Conservation (phyloP, 345 rosid genomes). For the Melaleuca alternifolia region DNA sequence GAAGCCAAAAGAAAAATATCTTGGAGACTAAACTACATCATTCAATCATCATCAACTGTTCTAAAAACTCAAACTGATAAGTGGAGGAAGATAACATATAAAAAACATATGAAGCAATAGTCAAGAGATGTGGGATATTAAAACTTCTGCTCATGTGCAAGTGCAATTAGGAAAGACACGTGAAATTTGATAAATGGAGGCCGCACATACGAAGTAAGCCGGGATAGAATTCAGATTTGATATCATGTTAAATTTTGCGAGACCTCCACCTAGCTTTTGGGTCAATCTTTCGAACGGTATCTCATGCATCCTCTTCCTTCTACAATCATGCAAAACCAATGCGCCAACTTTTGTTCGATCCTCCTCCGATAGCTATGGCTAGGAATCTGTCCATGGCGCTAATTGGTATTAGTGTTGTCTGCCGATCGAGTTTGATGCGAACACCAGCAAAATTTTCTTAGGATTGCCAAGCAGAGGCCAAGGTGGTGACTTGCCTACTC, state of each 20-base stretch:
- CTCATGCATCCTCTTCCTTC: too few species aligned
- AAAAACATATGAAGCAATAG: not conserved
- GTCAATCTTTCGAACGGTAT: accelerated
- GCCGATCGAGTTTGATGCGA: not conserved
- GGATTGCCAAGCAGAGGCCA: not conserved
- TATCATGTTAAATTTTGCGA: not conserved
- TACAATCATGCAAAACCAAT: not conserved
- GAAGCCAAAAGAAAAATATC: not conserved
- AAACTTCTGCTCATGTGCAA: accelerated
- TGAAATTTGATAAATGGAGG: not conserved
- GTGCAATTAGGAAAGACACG: not conserved
- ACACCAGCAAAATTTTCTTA: not conserved
- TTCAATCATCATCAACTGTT: accelerated
- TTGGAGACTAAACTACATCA: accelerated
- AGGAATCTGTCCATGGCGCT: not conserved
- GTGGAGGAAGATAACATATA: not conserved
- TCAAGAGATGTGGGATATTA: not conserved
- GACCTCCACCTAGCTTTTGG: accelerated
- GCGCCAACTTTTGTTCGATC: not conserved
- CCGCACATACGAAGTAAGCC: accelerated
- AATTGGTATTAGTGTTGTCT: not conserved
- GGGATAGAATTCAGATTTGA: too few species aligned
- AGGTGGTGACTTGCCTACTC: not conserved
- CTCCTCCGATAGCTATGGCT: not conserved
- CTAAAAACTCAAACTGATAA: not conserved